Conservation (phyloP, 2,329 filamentous ascomycete species). For the Aspergillus pseudoterreus region DNA sequence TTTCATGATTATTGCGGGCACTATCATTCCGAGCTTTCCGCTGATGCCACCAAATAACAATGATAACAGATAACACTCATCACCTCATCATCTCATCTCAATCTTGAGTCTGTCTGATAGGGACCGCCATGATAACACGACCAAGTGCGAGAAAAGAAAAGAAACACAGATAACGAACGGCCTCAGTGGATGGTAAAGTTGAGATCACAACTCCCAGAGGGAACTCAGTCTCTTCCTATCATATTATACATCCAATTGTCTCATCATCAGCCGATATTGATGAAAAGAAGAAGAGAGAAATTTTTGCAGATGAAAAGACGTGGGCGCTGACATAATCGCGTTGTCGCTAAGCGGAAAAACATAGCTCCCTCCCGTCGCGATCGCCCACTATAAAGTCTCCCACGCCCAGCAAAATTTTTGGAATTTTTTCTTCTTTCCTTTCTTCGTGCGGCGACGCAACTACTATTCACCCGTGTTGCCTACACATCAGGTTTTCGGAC, state of each 20-base stretch:
- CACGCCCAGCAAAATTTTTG: conserved; percentile 9
- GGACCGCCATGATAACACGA: neutral
- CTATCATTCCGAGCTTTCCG: no score
- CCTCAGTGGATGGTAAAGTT: conserved; percentile 40
- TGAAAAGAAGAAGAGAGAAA: conserved; percentile 14
- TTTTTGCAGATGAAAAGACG: neutral
- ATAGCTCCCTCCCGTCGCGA: conserved; percentile 10
- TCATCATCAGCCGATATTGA: conserved; percentile 42
- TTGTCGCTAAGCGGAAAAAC: conserved; percentile 12
- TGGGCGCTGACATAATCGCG: conserved; percentile 2
- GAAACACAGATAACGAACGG: conserved; percentile 16
- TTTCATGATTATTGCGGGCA: no score
- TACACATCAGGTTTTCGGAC: conserved; percentile 49
- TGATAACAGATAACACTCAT: no score
- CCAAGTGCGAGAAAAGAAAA: neutral
- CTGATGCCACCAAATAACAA: no score
- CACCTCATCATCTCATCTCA: neutral
- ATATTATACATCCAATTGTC: conserved; percentile 36
- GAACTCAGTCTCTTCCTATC: conserved; percentile 50
- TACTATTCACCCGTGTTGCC: conserved; percentile 75
- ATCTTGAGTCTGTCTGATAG: neutral
- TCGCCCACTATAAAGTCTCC: conserved; percentile 22
- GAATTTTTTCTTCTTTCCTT: conserved; percentile 52
- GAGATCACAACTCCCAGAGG: conserved; percentile 36
- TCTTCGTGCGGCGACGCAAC: conserved; percentile 79